A percentile compares a stretch with the other conserved stretches of the same genome.
These are phyloP conservation scores for Chaetomium tenue DNA, from an alignment of 495 filamentous ascomycete species.

Conservation along the genomic window DNA sequence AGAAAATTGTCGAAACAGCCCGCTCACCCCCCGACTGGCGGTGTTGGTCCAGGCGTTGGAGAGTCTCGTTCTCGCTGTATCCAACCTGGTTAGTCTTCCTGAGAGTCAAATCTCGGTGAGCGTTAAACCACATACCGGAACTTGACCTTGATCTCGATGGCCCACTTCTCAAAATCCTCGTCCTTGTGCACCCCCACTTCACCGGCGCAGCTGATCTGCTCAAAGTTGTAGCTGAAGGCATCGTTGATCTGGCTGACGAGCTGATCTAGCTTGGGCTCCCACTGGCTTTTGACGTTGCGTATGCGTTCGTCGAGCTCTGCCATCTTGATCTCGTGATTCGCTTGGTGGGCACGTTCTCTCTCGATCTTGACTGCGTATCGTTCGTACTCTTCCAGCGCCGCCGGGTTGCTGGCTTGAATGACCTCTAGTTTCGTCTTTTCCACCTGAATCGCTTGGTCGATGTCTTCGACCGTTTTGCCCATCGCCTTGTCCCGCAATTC, in stretches of 20 bases:
- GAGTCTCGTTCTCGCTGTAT: constrained; percentile 69
- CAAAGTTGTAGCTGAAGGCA: constrained; percentile 86
- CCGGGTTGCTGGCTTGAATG: constrained; percentile 74
- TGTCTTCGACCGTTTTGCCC: constrained; percentile 55
- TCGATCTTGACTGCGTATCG: constrained; percentile 58
- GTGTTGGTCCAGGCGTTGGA: constrained; percentile 82
- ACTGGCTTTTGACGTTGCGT: constrained; percentile 54
- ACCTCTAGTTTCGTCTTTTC: constrained; percentile 72
- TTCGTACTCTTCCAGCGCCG: constrained; percentile 76
- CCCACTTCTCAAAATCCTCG: constrained; percentile 89
- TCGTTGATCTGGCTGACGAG: constrained; percentile 79
- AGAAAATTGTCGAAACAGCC: constrained; percentile 97
- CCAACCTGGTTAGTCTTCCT: neutral
- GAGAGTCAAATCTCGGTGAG: neutral
- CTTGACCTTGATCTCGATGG: constrained; percentile 88
- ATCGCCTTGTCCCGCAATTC: constrained; percentile 37
- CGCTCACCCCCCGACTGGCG: constrained; percentile 96
- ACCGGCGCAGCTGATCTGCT: constrained; percentile 92
- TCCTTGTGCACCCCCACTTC: constrained; percentile 80
- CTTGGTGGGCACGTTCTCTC: constrained; percentile 41
- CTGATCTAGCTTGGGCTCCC: constrained; percentile 82
- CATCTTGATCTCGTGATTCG: constrained; percentile 50
- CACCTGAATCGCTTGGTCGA: constrained; percentile 72
- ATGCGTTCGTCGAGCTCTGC: constrained; percentile 57
- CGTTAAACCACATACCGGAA: constrained; percentile 65